phyloP scores from a whole-genome alignment of 106 monocot species.

The Phalaenopsis equestris region DNA sequence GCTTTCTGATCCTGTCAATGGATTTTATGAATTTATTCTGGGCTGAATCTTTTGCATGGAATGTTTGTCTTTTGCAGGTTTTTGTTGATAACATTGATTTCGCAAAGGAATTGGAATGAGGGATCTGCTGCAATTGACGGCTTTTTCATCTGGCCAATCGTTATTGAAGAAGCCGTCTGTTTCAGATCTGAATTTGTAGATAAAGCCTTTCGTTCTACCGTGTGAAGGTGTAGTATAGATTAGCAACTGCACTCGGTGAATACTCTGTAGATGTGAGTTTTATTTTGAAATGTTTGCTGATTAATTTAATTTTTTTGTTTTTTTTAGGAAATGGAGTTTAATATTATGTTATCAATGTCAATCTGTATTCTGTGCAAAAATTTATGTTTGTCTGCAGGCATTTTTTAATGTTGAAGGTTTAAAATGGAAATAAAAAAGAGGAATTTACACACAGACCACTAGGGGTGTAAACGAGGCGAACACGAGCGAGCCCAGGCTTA shows the following conservation, averaged over 20 bases:
- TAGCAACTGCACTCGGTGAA: not conserved
- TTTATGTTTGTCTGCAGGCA: too few relatives aligned
- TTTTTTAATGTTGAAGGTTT: too few relatives aligned
- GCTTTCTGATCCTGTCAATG: too few relatives aligned
- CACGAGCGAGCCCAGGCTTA: too few relatives aligned
- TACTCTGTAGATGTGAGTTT: not conserved
- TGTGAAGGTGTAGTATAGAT: not conserved
- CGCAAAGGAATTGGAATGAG: slow-evolving; percentile 62
- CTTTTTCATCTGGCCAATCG: not conserved
- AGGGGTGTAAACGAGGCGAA: too few relatives aligned
- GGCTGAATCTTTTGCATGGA: not conserved
- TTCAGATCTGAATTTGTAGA: slow-evolving; percentile 5
- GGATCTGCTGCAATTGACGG: not conserved
- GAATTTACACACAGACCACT: too few relatives aligned
- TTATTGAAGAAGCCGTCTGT: not conserved
- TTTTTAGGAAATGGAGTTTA: not conserved
- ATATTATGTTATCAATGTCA: not conserved
- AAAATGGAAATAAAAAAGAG: too few relatives aligned
- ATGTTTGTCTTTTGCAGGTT: slow-evolving; percentile 42
- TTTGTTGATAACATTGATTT: slow-evolving; percentile 91
- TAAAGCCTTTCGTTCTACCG: not conserved
- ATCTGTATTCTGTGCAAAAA: not conserved
- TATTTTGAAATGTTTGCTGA: not conserved
- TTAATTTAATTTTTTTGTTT: not conserved
- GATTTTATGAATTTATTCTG: too few relatives aligned